Conservation (phyloP, 805 yeast species). For the Candida nemodendra region DNA sequence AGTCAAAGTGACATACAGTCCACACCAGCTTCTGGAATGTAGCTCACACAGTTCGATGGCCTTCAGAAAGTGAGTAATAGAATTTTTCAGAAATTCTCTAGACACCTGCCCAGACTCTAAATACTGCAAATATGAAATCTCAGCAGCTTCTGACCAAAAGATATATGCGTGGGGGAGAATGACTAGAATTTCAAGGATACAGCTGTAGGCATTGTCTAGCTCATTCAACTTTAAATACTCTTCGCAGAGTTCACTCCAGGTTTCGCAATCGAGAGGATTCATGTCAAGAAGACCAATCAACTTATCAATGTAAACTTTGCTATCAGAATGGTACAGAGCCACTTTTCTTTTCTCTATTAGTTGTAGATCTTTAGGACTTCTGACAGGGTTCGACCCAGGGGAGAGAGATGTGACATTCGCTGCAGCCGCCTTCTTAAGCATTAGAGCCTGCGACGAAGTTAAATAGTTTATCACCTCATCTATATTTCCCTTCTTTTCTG, state of each 20-base stretch:
- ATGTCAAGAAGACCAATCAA: slow-evolving; percentile 55
- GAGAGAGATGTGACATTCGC: slow-evolving; percentile 23
- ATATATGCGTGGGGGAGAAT: slow-evolving; percentile 69
- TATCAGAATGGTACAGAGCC: slow-evolving; percentile 24
- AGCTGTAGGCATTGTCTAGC: slow-evolving; percentile 62
- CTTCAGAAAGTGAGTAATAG: slow-evolving; percentile 55
- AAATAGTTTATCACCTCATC: slow-evolving; percentile 36
- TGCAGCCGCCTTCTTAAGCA: slow-evolving; percentile 17
- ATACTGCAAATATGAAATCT: slow-evolving; percentile 31
- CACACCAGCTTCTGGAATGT: slow-evolving; percentile 58
- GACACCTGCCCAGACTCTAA: slow-evolving; percentile 1
- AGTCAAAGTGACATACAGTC: slow-evolving; percentile 22
- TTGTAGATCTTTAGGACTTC: slow-evolving; percentile 26
- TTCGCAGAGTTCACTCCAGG: slow-evolving; percentile 77
- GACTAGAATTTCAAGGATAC: slow-evolving; percentile 68
- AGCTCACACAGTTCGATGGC: slow-evolving; percentile 74
- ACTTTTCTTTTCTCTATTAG: slow-evolving; percentile 20
- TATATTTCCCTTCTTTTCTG: slow-evolving; percentile 28
- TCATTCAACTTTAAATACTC: slow-evolving; percentile 61
- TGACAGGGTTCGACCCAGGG: slow-evolving; percentile 26
- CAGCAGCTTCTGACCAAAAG: slow-evolving; percentile 64
- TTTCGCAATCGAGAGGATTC: slow-evolving; percentile 71
- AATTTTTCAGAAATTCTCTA: slow-evolving; percentile 16
- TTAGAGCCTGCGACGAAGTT: slow-evolving; percentile 12
- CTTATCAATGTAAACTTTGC: slow-evolving; percentile 49